Evolutionary conservation across 768 basidiomycete genomes (phyloP).

Genomic region (Dioszegia hungarica): DNA sequence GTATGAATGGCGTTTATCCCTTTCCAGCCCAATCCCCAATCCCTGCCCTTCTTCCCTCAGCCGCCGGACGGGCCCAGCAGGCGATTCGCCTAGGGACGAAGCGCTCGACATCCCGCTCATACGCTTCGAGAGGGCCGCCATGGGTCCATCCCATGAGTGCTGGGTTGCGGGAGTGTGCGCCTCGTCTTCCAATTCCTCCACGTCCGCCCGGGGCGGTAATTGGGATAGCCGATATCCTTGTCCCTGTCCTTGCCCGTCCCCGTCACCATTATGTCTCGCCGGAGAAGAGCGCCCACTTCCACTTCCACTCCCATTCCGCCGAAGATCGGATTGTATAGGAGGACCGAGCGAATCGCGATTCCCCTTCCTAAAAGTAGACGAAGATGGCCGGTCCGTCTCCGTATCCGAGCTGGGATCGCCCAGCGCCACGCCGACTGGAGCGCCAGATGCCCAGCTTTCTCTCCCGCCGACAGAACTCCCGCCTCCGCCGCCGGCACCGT

Average conservation of each 20-base stretch:
- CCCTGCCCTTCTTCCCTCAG: not conserved
- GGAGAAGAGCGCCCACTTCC: too few species aligned
- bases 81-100: not conserved
- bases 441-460: not conserved
- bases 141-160: conserved; percentile 7
- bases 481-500: conserved; percentile 6
- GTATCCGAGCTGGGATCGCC: too few species aligned
- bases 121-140: conserved; percentile 4
- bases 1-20: too few species aligned
- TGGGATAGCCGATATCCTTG: not conserved
- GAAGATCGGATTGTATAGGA: too few species aligned
- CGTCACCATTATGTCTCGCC: too few species aligned
- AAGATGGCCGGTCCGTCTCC: too few species aligned
- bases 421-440: not conserved
- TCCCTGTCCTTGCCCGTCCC: too few species aligned
- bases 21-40: not conserved
- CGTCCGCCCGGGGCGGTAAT: not conserved
- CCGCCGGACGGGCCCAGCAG: not conserved
- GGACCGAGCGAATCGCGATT: too few species aligned
- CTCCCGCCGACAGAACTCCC: not conserved
- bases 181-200: conserved; percentile 3
- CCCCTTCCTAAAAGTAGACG: too few species aligned
- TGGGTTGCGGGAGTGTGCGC: not conserved
- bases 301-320: too few species aligned
- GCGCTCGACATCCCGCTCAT: not conserved